A percentile compares a stretch with the other conserved stretches of the same genome.
These are phyloP conservation scores for Neonectria sp. DNA, from an alignment of 2,329 filamentous ascomycete species.

Conservation along the genomic window DNA sequence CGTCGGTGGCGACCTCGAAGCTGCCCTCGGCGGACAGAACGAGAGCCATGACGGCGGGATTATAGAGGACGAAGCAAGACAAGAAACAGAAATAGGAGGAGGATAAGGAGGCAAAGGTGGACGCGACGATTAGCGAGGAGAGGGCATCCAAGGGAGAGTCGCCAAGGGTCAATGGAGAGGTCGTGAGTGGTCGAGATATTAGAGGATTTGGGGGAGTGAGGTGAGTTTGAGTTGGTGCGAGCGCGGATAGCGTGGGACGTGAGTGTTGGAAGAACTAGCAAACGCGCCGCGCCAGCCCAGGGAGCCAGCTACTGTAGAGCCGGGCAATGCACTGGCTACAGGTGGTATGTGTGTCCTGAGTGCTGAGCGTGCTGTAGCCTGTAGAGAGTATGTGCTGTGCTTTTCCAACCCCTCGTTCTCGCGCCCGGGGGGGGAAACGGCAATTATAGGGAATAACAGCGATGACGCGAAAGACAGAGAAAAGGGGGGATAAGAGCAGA, in stretches of 20 bases:
- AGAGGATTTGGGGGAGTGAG: conserved; percentile 9
- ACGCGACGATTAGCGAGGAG: conserved; percentile 39
- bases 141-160: conserved; percentile 25
- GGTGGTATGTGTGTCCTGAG: not conserved
- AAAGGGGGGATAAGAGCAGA: not conserved
- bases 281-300: conserved; percentile 24
- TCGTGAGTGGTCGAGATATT: conserved; percentile 9
- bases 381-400: not conserved
- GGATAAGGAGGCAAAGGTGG: not conserved
- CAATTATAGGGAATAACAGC: not conserved
- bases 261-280: conserved; percentile 15
- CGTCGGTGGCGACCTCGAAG: conserved; percentile 49
- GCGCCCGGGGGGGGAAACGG: conserved; percentile 1
- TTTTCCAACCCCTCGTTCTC: not conserved
- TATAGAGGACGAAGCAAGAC: not conserved
- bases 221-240: conserved; percentile 15
- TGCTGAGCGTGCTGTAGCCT: not conserved
- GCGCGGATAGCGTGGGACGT: conserved; percentile 21
- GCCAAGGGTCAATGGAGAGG: conserved; percentile 7
- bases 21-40: conserved; percentile 51
- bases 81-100: not conserved
- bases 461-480: not conserved
- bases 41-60: conserved; percentile 49
- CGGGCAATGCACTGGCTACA: not conserved
- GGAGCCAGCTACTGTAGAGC: not conserved